These are phyloP conservation scores for Whalleya microplaca DNA, from an alignment of 2,329 filamentous ascomycete genomes.

Conservation along the genomic window DNA sequence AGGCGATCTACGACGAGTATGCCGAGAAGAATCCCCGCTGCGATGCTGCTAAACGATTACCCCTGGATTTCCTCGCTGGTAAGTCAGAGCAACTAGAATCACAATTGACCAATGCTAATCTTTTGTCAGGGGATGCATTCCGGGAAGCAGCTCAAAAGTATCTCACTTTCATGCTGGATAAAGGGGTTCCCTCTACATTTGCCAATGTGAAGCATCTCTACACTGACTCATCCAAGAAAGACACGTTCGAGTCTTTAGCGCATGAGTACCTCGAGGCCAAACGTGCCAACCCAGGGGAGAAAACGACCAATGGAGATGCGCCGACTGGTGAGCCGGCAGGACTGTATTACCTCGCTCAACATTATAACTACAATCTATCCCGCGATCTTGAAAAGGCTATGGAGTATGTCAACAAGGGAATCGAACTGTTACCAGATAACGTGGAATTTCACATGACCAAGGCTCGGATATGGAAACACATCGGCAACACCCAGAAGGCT, in stretches of 20 bases:
- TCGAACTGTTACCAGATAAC: slow-evolving; percentile 76
- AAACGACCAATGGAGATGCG: slow-evolving; percentile 48
- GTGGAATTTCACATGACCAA: slow-evolving; percentile 96
- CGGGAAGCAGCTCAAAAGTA: slow-evolving; percentile 77
- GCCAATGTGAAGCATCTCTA: slow-evolving; percentile 96
- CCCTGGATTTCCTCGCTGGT: slow-evolving; percentile 85
- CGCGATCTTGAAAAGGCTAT: slow-evolving; percentile 82
- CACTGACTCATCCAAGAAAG: slow-evolving; percentile 74
- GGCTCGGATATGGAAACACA: slow-evolving; percentile 92
- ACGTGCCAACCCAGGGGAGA: slow-evolving; percentile 45
- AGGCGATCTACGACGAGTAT: slow-evolving; percentile 80
- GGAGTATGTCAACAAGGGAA: slow-evolving; percentile 81
- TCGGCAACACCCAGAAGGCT: slow-evolving; percentile 77
- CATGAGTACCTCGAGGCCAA: slow-evolving; percentile 74
- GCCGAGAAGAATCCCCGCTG: slow-evolving; percentile 79
- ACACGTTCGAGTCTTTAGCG: slow-evolving; percentile 74
- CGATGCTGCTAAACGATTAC: slow-evolving; percentile 84
- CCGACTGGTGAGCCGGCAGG: slow-evolving; percentile 74
- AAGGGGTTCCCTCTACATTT: slow-evolving; percentile 94
- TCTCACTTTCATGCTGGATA: slow-evolving; percentile 81
- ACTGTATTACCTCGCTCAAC: slow-evolving; percentile 92
- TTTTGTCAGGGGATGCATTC: slow-evolving; percentile 71
- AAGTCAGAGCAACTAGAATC: slow-evolving; percentile 26
- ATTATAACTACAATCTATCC: slow-evolving; percentile 91
- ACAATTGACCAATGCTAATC: slow-evolving; percentile 1